These are phyloP conservation scores for Gamarada debralockiae DNA, from an alignment of 495 filamentous ascomycete genomes.

Conservation along the genomic window DNA sequence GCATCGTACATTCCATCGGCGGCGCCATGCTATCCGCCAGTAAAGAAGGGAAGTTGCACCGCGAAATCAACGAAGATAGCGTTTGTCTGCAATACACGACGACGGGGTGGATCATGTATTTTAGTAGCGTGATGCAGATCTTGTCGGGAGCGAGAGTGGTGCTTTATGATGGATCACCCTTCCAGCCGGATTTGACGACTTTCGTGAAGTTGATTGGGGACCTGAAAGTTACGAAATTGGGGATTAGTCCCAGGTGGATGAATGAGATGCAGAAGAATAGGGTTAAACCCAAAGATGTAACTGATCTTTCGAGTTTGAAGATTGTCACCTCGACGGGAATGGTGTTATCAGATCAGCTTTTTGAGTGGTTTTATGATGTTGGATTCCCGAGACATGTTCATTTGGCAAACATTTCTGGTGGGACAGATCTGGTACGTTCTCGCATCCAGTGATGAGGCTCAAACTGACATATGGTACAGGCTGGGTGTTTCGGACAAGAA, in stretches of 20 bases:
- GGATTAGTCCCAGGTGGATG: slow-evolving; percentile 71
- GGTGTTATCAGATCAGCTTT: slow-evolving; percentile 68
- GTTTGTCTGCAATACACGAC: slow-evolving; percentile 46
- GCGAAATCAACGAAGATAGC: slow-evolving; percentile 41
- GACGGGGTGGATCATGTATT: slow-evolving; percentile 81
- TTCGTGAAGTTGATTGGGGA: slow-evolving; percentile 56
- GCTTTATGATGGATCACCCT: slow-evolving; percentile 76
- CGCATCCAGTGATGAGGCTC: background rate
- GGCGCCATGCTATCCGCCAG: slow-evolving; percentile 51
- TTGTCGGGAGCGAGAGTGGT: slow-evolving; percentile 53
- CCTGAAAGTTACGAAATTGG: slow-evolving; percentile 57
- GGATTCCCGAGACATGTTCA: slow-evolving; percentile 63
- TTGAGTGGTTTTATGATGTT: slow-evolving; percentile 81
- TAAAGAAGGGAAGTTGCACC: slow-evolving; percentile 63
- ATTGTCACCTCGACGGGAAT: slow-evolving; percentile 69
- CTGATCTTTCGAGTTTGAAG: slow-evolving; percentile 55
- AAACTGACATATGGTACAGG: slow-evolving; percentile 25
- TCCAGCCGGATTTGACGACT: slow-evolving; percentile 57
- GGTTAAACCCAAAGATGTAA: slow-evolving; percentile 53
- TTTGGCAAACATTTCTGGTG: slow-evolving; percentile 70
- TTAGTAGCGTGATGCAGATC: slow-evolving; percentile 49
- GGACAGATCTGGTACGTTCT: slow-evolving; percentile 62
- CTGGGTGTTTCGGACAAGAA: slow-evolving; percentile 63
- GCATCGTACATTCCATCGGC: slow-evolving; percentile 65
- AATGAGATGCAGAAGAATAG: slow-evolving; percentile 59